Evolutionary conservation across 2,329 filamentous ascomycete genomes (phyloP).

Genomic region (Thielaviopsis euricoi): DNA sequence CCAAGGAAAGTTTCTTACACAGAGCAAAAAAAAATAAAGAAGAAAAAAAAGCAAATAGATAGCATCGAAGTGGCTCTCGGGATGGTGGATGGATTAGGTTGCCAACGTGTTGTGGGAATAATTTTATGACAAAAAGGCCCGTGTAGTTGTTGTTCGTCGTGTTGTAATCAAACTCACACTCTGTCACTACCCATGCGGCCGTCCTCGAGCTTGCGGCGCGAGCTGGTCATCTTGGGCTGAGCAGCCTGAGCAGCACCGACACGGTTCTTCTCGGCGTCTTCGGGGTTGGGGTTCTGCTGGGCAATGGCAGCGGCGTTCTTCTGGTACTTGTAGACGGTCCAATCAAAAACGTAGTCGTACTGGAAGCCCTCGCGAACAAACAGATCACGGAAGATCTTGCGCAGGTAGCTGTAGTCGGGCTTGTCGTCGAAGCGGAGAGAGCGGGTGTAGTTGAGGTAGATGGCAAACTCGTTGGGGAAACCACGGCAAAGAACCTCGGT

Average conservation of each 20-base stretch:
- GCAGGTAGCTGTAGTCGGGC: slow-evolving; percentile 97
- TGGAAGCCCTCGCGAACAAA: slow-evolving; percentile 99
- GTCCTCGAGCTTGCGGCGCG: neutral
- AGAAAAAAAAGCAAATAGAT: neutral
- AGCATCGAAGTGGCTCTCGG: neutral
- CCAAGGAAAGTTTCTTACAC: neutral
- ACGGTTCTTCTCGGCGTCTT: slow-evolving; percentile 61
- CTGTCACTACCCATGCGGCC: neutral
- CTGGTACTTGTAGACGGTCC: slow-evolving; percentile 99
- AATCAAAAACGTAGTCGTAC: slow-evolving; percentile 99
- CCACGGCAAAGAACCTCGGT: slow-evolving; percentile 97
- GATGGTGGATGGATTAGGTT: neutral
- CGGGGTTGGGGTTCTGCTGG: slow-evolving; percentile 53
- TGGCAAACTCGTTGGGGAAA: slow-evolving; percentile 98
- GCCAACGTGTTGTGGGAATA: neutral
- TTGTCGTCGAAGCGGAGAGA: slow-evolving; percentile 99
- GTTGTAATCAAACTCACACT: neutral
- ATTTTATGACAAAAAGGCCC: slow-evolving; percentile 10
- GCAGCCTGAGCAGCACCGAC: slow-evolving; percentile 50
- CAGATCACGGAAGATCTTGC: slow-evolving; percentile 99
- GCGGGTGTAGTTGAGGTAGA: slow-evolving; percentile 98
- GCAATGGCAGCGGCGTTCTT: slow-evolving; percentile 95
- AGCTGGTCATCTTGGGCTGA: slow-evolving; percentile 25
- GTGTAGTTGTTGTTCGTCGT: neutral
- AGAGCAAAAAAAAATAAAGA: slow-evolving; percentile 19